These are phyloP conservation scores for Penicillium sp. DNA, from an alignment of 2,329 filamentous ascomycete species.

Conservation along the genomic window DNA sequence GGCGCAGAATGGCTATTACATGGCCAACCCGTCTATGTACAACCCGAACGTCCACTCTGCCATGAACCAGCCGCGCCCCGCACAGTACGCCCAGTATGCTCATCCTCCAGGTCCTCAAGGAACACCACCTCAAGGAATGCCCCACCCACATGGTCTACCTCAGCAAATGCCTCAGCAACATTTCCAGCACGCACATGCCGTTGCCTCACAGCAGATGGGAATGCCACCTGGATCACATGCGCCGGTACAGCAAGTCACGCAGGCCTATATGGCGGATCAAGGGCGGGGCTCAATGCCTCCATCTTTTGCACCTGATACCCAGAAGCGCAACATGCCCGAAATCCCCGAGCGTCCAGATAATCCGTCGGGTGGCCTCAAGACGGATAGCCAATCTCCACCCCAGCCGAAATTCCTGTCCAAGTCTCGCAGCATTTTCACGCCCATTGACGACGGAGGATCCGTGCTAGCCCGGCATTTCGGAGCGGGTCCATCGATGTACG, in stretches of 20 bases:
- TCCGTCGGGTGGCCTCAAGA: conserved; percentile 41
- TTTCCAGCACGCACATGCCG: conserved; percentile 34
- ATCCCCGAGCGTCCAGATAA: conserved; percentile 60
- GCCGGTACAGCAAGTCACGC: conserved; percentile 56
- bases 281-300: conserved; percentile 71
- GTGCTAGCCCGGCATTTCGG: conserved; percentile 82
- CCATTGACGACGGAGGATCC: conserved; percentile 89
- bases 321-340: conserved; percentile 37
- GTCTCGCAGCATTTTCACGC: conserved; percentile 92
- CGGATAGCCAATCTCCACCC: conserved; percentile 48
- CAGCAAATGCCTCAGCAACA: conserved; percentile 34
- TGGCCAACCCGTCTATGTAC: conserved; percentile 84
- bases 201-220: conserved; percentile 28
- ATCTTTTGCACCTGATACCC: conserved; percentile 61
- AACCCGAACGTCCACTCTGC: conserved; percentile 60
- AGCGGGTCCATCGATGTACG: conserved; percentile 59
- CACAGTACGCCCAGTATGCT: conserved; percentile 42
- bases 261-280: conserved; percentile 74
- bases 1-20: conserved; percentile 71
- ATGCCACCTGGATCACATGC: conserved; percentile 41
- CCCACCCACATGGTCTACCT: conserved; percentile 25
- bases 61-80: conserved; percentile 49
- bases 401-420: conserved; percentile 68
- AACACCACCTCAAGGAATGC: conserved; percentile 26
- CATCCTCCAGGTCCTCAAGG: conserved; percentile 43